Evolutionary conservation across 345 rosid genomes (phyloP), one percentile per base, ranked within the genome.

Genomic region (Rhizophora mangle): DNA sequence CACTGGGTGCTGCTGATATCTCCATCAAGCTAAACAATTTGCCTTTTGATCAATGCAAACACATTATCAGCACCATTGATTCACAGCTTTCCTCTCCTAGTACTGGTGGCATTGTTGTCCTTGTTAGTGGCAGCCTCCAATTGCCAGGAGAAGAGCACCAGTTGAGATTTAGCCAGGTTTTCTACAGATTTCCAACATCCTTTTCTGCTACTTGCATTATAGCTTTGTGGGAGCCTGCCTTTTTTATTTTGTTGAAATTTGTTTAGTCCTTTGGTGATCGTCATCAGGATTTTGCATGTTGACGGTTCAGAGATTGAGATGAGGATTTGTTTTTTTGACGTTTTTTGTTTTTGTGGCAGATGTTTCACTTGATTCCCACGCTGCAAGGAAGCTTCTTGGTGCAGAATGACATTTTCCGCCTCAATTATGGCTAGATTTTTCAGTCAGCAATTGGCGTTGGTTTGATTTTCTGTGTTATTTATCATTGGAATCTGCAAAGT

Each of bases 331-430:
- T 43, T 43, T 43, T 43, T 43, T 29, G 3, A 31, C 13, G 0
- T 58, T 15, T 13, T 63, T 10, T 71, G 6, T 53, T 27, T 21
- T 56, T 56, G 32, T 58, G 72, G 76, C 90, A 93, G 96, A 85
- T 87, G 85, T 90, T 90, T 78, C 93, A 93, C 74, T 77, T 93
- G 78, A 72, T 85, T 56, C 88, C 96, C 0, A 59, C 71, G 13
- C 64, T 21, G 8, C 78, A 78, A 64, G 96, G 98, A 70, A 82
- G 78, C 68, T 85, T 85, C 80, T 86, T 80, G 68, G 84, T 88
- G 75, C 93, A 86, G 73, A 90, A 93, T 73, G 98, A 93, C 83
- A 88, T 93, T 54, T 93, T 93, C 58, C 90, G 92, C 46, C 93
- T 90, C 63, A 90, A 88, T 69, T 90, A 93, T 52, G 89, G 89